phyloP scores from a whole-genome alignment of 441 rosid genomes.

The Hura crepitans region DNA sequence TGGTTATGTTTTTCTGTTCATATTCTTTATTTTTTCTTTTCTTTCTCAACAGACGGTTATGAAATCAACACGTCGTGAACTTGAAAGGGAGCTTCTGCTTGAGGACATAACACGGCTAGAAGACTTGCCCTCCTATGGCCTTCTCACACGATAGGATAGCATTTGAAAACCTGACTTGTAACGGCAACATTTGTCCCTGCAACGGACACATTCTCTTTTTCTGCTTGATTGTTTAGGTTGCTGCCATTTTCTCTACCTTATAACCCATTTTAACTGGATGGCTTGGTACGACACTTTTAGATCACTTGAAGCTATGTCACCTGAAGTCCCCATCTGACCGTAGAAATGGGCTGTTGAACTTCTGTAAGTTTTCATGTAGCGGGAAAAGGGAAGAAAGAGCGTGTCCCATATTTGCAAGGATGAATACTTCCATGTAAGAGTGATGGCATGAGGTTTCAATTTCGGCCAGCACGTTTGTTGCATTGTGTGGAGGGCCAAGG shows the following conservation, averaged over 20 bases:
- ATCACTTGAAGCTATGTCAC: slow-evolving; percentile 19
- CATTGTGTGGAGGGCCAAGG: not conserved
- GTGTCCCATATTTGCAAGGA: slow-evolving; percentile 16
- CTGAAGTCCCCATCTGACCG: slow-evolving; percentile 15
- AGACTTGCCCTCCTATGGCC: slow-evolving; percentile 76
- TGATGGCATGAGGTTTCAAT: slow-evolving; percentile 6
- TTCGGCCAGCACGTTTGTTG: not conserved
- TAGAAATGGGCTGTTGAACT: slow-evolving; percentile 12
- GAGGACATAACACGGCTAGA: slow-evolving; percentile 66
- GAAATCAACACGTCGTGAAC: slow-evolving; percentile 89
- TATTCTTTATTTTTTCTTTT: not conserved
- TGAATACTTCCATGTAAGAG: slow-evolving; percentile 9
- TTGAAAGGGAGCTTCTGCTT: slow-evolving; percentile 81
- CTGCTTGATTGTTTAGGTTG: not conserved
- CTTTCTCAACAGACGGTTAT: slow-evolving; percentile 63
- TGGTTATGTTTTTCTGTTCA: not conserved
- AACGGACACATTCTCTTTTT: slow-evolving; percentile 7
- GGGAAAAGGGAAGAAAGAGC: not conserved
- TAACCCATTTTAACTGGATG: slow-evolving; percentile 21
- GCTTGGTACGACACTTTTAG: slow-evolving; percentile 21
- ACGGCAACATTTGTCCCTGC: slow-evolving; percentile 27
- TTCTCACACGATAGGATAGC: slow-evolving; percentile 48
- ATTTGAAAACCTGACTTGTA: slow-evolving; percentile 24
- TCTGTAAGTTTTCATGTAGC: slow-evolving; percentile 21
- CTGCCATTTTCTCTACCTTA: slow-evolving; percentile 16